phyloP scores from a whole-genome alignment of 78 protist genomes.

The Monosiga brevicollis region DNA sequence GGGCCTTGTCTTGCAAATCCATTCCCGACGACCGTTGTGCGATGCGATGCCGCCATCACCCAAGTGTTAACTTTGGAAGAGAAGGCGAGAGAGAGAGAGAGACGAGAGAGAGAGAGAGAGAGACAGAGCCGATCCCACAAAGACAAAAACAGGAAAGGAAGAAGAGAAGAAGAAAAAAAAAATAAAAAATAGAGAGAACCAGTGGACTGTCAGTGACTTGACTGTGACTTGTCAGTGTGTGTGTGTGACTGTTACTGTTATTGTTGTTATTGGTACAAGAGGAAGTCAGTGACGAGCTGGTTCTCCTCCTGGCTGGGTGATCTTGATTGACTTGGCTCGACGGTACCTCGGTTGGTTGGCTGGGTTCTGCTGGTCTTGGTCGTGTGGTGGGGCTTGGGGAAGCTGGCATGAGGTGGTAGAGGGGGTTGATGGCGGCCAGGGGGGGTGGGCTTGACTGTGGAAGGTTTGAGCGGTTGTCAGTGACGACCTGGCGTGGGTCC shows the following conservation, averaged over 20 bases:
- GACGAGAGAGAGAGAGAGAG: neutral
- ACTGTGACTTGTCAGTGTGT: neutral
- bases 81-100: neutral
- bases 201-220: neutral
- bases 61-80: neutral
- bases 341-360: too few species aligned
- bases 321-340: too few species aligned
- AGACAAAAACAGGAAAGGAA: neutral
- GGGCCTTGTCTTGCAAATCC: neutral
- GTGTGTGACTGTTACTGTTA: neutral
- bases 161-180: neutral
- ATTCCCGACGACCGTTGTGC: neutral
- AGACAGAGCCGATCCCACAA: neutral
- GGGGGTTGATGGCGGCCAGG: too few species aligned
- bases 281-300: too few species aligned
- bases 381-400: too few species aligned
- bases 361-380: too few species aligned
- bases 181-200: neutral
- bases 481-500: too few species aligned
- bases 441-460: too few species aligned
- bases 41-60: neutral
- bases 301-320: too few species aligned
- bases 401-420: too few species aligned
- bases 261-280: too few species aligned
- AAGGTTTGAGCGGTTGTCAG: too few species aligned